Evolutionary conservation across 2,329 filamentous ascomycete species (phyloP).

Genomic region (Rugonectria rugulosa): DNA sequence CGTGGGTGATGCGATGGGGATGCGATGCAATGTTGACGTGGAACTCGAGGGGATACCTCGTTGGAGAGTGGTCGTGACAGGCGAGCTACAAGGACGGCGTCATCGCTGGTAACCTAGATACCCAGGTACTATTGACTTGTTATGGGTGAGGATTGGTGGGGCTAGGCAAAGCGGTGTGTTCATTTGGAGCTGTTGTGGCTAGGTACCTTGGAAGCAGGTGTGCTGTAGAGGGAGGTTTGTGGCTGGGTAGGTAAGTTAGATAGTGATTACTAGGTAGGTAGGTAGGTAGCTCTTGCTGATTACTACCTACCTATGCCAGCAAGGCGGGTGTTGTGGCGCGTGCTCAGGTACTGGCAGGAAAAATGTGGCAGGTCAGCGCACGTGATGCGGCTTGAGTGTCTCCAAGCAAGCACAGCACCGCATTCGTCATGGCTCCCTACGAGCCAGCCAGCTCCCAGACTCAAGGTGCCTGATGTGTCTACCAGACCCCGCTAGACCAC

Average conservation of each 20-base stretch:
- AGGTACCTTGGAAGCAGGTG: not conserved
- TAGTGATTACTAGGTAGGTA: too few species aligned
- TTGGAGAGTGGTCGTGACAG: not conserved
- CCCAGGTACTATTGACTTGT: too few species aligned
- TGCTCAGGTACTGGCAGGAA: not conserved
- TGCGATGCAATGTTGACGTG: constrained; percentile 12
- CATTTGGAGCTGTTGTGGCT: not conserved
- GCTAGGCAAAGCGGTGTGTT: constrained; percentile 40
- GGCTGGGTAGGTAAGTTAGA: too few species aligned
- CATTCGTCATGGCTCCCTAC: constrained; percentile 24
- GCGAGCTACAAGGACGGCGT: constrained; percentile 33
- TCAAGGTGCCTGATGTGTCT: constrained; percentile 22
- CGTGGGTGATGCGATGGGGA: constrained; percentile 1
- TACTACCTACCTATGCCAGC: too few species aligned
- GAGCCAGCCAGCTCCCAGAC: constrained; percentile 19
- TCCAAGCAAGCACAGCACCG: constrained; percentile 16
- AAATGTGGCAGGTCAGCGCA: too few species aligned
- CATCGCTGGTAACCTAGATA: constrained; percentile 47
- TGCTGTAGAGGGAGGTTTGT: too few species aligned
- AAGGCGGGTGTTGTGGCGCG: constrained; percentile 5
- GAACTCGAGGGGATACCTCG: constrained; percentile 8
- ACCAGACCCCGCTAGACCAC: constrained; percentile 22
- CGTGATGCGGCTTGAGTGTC: constrained; percentile 21
- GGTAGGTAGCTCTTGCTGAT: too few species aligned
- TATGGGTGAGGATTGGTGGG: constrained; percentile 31